Conservation (phyloP, 1,284 basidiomycete species). For the Leucoagaricus sp. region DNA sequence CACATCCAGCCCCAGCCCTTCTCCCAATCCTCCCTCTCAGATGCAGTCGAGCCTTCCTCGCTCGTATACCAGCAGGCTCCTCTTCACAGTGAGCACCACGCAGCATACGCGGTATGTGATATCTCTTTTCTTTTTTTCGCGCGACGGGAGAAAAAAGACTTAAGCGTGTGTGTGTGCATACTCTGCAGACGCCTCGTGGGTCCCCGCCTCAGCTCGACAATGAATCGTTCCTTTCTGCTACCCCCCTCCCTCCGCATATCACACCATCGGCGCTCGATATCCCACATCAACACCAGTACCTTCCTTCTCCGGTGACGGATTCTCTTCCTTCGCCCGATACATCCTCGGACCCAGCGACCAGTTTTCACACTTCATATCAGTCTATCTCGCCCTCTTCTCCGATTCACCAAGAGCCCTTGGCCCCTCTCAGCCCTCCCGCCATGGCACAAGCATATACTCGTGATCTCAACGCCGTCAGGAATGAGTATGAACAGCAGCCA, state of each 20-base stretch:
- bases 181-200: not conserved
- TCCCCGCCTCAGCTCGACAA: not conserved
- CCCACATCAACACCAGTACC: not conserved
- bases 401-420: not conserved
- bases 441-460: slow-evolving; percentile 1
- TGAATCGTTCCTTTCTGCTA: not conserved
- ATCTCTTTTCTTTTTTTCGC: not conserved
- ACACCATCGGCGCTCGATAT: not conserved
- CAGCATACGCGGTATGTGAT: not conserved
- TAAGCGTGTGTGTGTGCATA: not conserved
- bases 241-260: not conserved
- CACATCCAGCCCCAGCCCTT: not conserved
- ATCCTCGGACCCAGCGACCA: slow-evolving; percentile 1
- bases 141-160: not conserved
- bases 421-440: slow-evolving; percentile 2
- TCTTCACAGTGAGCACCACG: not conserved
- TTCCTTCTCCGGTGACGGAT: slow-evolving; percentile 2
- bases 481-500: not conserved
- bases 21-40: not conserved
- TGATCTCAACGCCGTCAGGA: not conserved
- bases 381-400: not conserved
- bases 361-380: too few relatives aligned
- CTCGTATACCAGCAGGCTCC: not conserved
- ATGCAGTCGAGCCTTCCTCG: not conserved
- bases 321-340: not conserved